A percentile compares a stretch with the other conserved stretches of the same genome.
Conservation (phyloP, 2,329 filamentous ascomycete genomes). For the Sphaerulina musiva region DNA sequence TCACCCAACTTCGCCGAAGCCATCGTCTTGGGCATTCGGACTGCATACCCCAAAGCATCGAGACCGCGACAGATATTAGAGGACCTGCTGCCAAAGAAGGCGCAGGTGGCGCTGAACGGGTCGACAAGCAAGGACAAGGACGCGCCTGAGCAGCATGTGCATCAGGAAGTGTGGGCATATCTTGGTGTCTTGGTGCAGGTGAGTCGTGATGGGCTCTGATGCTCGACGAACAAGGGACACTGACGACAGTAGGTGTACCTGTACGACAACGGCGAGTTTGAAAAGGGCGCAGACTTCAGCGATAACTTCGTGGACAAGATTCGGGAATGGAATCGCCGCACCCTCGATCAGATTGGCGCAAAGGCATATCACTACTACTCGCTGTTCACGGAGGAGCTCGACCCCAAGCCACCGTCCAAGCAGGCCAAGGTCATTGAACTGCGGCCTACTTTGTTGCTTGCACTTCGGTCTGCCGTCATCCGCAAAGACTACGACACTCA, state of each 20-base stretch:
- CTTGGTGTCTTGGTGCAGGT: conserved; percentile 35
- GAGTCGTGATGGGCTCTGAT: neutral
- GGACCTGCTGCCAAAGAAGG: conserved; percentile 27
- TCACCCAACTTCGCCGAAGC: conserved; percentile 43
- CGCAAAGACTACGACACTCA: conserved; percentile 97
- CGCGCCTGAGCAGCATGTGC: conserved; percentile 25
- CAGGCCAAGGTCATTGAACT: conserved; percentile 81
- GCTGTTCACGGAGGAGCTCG: conserved; percentile 86
- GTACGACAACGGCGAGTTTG: conserved; percentile 74
- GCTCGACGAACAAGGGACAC: neutral
- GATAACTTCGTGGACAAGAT: conserved; percentile 75
- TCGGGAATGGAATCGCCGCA: conserved; percentile 83
- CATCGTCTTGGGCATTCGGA: conserved; percentile 30
- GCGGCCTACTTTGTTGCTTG: conserved; percentile 76
- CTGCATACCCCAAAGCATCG: conserved; percentile 30
- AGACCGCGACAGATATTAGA: conserved; percentile 31
- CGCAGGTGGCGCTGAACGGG: conserved; percentile 18
- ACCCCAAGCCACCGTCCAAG: conserved; percentile 79
- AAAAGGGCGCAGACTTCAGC: conserved; percentile 79
- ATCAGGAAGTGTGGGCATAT: conserved; percentile 36
- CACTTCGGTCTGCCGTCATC: conserved; percentile 87
- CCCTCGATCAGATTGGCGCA: conserved; percentile 84
- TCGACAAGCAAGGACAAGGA: conserved; percentile 21
- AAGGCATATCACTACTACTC: conserved; percentile 98
- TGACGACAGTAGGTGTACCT: conserved; percentile 69